Base-by-base conservation (phyloP, 805 yeast genomes). In the Myxozyma neotropica region DNA sequence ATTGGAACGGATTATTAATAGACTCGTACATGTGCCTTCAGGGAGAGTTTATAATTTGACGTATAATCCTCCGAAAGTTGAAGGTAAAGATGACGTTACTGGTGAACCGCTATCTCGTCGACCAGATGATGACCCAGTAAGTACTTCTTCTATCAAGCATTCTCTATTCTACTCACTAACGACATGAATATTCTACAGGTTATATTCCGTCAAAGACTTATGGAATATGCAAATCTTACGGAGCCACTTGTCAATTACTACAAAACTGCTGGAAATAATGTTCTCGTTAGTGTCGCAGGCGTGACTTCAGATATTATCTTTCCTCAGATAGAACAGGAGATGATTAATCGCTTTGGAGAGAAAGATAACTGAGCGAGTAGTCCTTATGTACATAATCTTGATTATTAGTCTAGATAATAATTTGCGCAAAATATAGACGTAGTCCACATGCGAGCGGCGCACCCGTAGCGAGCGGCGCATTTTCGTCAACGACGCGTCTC, bases 21-120 rank as follows among this genome's bases (percentile, higher is more conserved):
- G 97, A 66, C 90, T 89, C 86, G 87, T 91, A 64, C 97, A 92
- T 73, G 71, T 80, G 13, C 83, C 88, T 0, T 88, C 96, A 53
- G 97, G 97, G 0, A 77, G 97, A 64, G 86, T 91, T 1, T 92
- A 92, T 72, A 93, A 89, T 71, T 71, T 88, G 64, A 84, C 89
- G 56, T 92, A 90, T 73, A 91, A 88, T 68, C 97, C 97, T 5
- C 98, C 98, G 7, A 86, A 86, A 68, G 80, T 79, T 1, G 83
- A 90, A 0, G 95, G 90, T 36, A 79, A 75, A 61, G 98, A 92
- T 70, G 97, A 92, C 72, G 69, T 90, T 1, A 92, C 98, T 0
- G 97, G 97, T 0, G 97, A 92, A 70, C 86, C 89, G 1, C 78
- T 92, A 58, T 73, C 81, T 17, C 88, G 90, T 73, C 81, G 98